Base-by-base conservation (phyloP, 202 grass and related monocot species). In the Saccharum hybrid region DNA sequence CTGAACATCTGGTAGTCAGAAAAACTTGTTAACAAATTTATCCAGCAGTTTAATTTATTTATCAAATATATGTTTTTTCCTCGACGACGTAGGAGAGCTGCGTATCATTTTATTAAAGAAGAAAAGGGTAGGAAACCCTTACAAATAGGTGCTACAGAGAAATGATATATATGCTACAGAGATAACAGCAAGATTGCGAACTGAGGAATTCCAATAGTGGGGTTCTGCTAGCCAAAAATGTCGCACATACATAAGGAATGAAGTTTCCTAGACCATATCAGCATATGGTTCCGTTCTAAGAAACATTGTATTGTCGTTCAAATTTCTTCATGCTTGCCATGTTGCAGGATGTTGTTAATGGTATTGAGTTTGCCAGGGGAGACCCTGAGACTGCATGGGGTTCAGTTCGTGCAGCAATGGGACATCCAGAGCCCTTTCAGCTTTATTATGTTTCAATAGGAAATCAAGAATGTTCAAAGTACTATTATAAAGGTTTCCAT, bases 331-430 rank as follows among this genome's bases (percentile, higher is more conserved):
- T 86, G 48, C 13, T 30, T 90, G 11, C 52, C 51, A 68, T 87
- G 19, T 84, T 84, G 74, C 82, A 98, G 95, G 92, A 98, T 74
- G 85, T 91, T 83, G 87, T 98, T 81, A 72, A 94, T 71, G 87
- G 90, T 36, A 98, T 98, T 79, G 92, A 98, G 71, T 98, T 98
- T 91, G 95, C 89, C 36, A 91, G 77, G 89, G 95, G 95, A 82
- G 90, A 90, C 60, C 60, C 78, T 16, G 56, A 82, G 43, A 94
- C 92, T 43, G 31, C 71, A 76, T 98, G 92, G 95, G 95, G 95
- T 71, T 98, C 90, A 63, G 39, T 91, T 88, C 85, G 95, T 62
- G 87, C 86, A 85, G 83, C 91, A 82, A 98, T 98, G 95, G 92
- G 95, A 62, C 95, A 95, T 88, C 80, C 92, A 37, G 83, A 94